Conservation (phyloP, 2,329 filamentous ascomycete genomes). For the Diaporthe velutina region DNA sequence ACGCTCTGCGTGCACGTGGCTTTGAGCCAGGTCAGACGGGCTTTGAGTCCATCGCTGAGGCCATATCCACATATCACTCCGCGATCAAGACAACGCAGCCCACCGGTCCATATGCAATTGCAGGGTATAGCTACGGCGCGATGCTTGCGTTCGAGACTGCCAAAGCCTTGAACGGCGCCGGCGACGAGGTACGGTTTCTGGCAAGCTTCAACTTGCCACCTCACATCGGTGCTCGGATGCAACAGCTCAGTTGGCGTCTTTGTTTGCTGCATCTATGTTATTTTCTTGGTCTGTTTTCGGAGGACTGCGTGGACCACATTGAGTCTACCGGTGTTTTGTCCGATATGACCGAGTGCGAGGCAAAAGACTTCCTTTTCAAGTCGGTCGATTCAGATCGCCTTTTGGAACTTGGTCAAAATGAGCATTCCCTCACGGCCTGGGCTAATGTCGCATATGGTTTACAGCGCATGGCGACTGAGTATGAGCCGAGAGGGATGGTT, state of each 20-base stretch:
- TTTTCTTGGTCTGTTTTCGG: too few relatives aligned
- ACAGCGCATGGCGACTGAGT: too few relatives aligned
- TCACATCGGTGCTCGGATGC: constrained; percentile 58
- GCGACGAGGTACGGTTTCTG: constrained; percentile 57
- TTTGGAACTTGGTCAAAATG: too few relatives aligned
- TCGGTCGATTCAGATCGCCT: too few relatives aligned
- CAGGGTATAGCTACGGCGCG: constrained; percentile 64
- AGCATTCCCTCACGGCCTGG: too few relatives aligned
- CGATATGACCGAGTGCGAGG: too few relatives aligned
- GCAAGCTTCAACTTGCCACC: constrained; percentile 63
- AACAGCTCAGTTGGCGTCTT: constrained; percentile 54
- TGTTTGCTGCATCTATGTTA: too few relatives aligned
- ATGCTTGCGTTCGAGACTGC: constrained; percentile 64
- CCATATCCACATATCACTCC: constrained; percentile 53
- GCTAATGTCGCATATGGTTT: too few relatives aligned
- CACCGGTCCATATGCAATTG: constrained; percentile 63
- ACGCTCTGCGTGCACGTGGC: constrained; percentile 59
- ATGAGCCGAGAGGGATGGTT: too few relatives aligned
- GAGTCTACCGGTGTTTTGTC: too few relatives aligned
- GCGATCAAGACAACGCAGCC: constrained; percentile 59
- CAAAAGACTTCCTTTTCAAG: too few relatives aligned
- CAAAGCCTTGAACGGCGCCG: constrained; percentile 56
- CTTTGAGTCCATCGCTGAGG: constrained; percentile 55
- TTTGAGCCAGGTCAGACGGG: constrained; percentile 53
- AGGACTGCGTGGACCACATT: too few relatives aligned